Base-by-base conservation (phyloP, 106 monocot genomes). In the Dendrobium officinale region DNA sequence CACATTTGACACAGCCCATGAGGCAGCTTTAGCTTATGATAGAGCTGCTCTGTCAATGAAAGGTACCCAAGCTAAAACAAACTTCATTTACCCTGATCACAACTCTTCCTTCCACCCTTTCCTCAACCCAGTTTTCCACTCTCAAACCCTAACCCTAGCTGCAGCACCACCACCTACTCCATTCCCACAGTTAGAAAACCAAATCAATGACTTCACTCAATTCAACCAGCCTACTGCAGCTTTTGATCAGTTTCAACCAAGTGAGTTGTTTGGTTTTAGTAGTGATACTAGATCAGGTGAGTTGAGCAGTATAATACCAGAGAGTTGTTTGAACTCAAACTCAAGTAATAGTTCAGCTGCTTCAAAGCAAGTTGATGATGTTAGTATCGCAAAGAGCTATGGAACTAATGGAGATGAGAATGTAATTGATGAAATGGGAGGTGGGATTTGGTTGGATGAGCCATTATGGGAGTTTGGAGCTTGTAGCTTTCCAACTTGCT, bases 1-100 rank as follows among this genome's bases (percentile, higher is more conserved):
- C 10, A 92, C 92, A 27, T 92, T 92, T 64, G 92, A 92, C 80
- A 92, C 92, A 8, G 89, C 92, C n/a, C 92, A 92, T 19, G 92
- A 92, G 70, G 92, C 92, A 18, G 92, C 92, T 22, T 58, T 92
- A 31, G 92, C 92, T 29, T 92, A 92, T 61, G 92, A 92, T 61
- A 81, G 87, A 55, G 92, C 92, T 31, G 92, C 92, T 29, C 83
- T 89, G 77, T 82, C 89, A 66, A 92, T 92, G 89, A 92, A 86
- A 48, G 92, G 89, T 2, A 74, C 86, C 9, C 89, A 87, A 80
- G 89, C 89, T 9, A 79, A 84, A 82, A 89, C 89, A 81, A 92
- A 92, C 89, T 92, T 92, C 81, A 67, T 89, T 79, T 92, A 92
- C 78, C 43, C 81, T 19, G 77, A 80, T 37, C n/a, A 74, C 58